Conservation (phyloP, 176 grass and related monocot species). For the Bromus sterilis region DNA sequence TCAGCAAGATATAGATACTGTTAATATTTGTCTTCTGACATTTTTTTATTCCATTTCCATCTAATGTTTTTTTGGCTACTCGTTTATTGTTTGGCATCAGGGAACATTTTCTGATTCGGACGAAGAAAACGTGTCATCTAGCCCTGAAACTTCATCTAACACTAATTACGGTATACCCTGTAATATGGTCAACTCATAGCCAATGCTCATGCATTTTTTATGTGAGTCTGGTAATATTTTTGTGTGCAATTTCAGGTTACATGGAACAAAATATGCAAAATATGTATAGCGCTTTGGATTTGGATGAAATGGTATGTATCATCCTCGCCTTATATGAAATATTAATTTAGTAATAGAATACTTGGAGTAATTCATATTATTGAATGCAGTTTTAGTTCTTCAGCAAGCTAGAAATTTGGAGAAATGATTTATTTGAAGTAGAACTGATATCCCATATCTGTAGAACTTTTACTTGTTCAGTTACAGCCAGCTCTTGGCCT, state of each 20-base stretch:
- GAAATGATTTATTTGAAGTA: background rate
- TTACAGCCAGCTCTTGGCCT: background rate
- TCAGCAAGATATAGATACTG: constrained; percentile 15
- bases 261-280: constrained; percentile 20
- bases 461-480: background rate
- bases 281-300: background rate
- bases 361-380: background rate
- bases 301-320: constrained; percentile 15
- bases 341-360: background rate
- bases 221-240: constrained; percentile 11
- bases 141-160: constrained; percentile 27
- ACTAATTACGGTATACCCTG: constrained; percentile 22
- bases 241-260: constrained; percentile 22
- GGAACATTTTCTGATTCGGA: constrained; percentile 24
- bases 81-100: constrained; percentile 12
- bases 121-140: constrained; percentile 35
- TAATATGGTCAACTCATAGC: constrained; percentile 6
- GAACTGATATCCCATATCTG: background rate
- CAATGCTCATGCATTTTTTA: background rate
- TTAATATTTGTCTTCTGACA: background rate
- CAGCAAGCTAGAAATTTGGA: background rate
- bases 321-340: background rate
- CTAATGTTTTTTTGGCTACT: background rate
- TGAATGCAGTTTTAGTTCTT: constrained; percentile 8
- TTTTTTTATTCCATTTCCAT: constrained; percentile 7